phyloP scores from a whole-genome alignment of 352 stramenopile genomes.

The Pythium plurisporium region DNA sequence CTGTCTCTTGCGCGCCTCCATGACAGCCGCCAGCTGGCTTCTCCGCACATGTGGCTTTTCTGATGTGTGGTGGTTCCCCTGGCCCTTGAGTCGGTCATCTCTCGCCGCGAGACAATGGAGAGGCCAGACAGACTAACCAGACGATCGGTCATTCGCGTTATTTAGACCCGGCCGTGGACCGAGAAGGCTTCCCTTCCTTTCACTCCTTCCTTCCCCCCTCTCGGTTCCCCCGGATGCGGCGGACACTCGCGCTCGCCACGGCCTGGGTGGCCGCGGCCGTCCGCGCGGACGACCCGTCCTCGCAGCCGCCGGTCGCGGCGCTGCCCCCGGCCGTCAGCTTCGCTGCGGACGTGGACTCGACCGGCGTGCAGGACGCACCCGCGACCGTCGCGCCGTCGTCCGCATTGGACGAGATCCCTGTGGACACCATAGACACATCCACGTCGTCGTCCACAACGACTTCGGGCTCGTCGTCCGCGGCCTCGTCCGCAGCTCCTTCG shows the following conservation, averaged over 20 bases:
- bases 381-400: neutral
- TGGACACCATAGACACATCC: no score
- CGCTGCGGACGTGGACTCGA: neutral
- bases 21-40: constrained; percentile 10
- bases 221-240: neutral
- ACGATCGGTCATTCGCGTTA: no score
- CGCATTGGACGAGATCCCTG: neutral
- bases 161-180: no score
- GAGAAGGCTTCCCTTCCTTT: no score
- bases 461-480: neutral
- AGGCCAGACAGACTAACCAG: neutral
- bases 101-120: no score
- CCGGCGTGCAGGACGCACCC: neutral
- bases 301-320: constrained; percentile 2
- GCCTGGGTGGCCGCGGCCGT: neutral
- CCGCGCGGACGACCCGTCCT: neutral
- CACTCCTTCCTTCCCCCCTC: neutral
- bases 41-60: neutral
- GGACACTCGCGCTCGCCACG: neutral
- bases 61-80: neutral
- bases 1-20: neutral
- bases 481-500: neutral
- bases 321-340: neutral
- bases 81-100: neutral
- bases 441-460: neutral